Percentiles rank a stretch among this genome's conserved stretches.
phyloP scores from a whole-genome alignment of 345 rosid species.

The Diplotaxis tenuifolia region DNA sequence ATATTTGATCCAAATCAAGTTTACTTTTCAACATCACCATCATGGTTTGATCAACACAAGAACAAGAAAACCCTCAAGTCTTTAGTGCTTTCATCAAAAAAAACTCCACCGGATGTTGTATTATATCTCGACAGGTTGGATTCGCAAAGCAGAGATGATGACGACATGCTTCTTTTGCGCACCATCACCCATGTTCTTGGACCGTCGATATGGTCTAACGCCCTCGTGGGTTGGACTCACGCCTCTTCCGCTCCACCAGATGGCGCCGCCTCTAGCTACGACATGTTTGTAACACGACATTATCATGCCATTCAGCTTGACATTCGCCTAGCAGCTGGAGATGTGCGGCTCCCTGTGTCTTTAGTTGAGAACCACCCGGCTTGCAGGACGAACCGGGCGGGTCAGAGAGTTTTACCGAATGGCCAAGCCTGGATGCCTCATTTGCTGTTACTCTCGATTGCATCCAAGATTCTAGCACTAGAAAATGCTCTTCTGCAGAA shows the following conservation, averaged over 20 bases:
- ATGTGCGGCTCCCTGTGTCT: conserved; percentile 95
- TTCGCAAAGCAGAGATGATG: conserved; percentile 84
- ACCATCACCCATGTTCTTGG: conserved; percentile 87
- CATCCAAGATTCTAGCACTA: conserved; percentile 91
- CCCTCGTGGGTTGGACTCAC: conserved; percentile 95
- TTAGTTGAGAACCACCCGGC: conserved; percentile 98
- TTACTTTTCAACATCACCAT: too few relatives aligned
- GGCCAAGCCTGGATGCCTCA: conserved; percentile 99
- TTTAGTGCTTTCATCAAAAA: conserved; percentile 72
- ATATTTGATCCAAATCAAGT: too few relatives aligned
- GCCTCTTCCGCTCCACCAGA: conserved; percentile 99
- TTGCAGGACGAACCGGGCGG: conserved; percentile 93
- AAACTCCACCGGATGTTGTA: conserved; percentile 91
- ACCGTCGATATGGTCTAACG: conserved; percentile 95
- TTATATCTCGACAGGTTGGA: conserved; percentile 95
- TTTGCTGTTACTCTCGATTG: conserved; percentile 80
- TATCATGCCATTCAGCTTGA: conserved; percentile 95
- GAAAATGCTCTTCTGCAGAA: conserved; percentile 54
- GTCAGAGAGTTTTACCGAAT: conserved; percentile 96
- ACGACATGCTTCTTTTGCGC: conserved; percentile 94
- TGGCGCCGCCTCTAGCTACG: conserved; percentile 95
- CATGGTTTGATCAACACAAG: conserved; percentile 83
- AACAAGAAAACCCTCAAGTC: conserved; percentile 86
- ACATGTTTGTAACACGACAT: conserved; percentile 95
- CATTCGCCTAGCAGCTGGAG: conserved; percentile 98